Evolutionary conservation across 2,329 filamentous ascomycete genomes (phyloP).

Genomic region (Fusarium staphyleae): DNA sequence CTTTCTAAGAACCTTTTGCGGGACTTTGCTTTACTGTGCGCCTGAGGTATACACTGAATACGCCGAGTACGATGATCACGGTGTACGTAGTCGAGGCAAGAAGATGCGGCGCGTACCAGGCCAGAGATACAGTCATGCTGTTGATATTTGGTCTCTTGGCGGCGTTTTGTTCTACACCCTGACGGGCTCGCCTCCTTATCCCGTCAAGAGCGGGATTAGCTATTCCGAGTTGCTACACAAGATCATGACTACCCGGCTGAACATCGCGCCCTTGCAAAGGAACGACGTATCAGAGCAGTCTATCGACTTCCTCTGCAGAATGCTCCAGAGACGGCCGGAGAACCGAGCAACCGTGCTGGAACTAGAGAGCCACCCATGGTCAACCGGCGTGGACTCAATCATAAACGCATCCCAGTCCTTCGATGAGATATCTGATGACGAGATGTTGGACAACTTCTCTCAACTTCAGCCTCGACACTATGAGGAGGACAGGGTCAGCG

Average conservation of each 20-base stretch:
- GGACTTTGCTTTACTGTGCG: conserved; percentile 93
- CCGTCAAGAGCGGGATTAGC: conserved; percentile 75
- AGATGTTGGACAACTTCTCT: conserved; percentile 64
- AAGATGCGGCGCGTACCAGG: conserved; percentile 65
- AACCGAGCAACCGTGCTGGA: conserved; percentile 75
- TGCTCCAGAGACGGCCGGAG: conserved; percentile 82
- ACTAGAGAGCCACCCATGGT: conserved; percentile 78
- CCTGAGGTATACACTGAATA: conserved; percentile 91
- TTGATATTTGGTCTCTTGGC: conserved; percentile 96
- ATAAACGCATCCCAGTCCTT: conserved; percentile 55
- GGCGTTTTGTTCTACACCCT: conserved; percentile 90
- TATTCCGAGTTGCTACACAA: conserved; percentile 82
- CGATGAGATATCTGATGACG: conserved; percentile 69
- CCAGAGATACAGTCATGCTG: conserved; percentile 84
- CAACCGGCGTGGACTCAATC: conserved; percentile 50
- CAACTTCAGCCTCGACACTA: conserved; percentile 55
- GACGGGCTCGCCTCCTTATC: conserved; percentile 81
- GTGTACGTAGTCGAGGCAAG: conserved; percentile 67
- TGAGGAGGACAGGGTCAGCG: conserved; percentile 51
- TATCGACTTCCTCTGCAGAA: conserved; percentile 76
- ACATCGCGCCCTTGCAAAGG: conserved; percentile 68
- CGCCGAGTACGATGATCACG: conserved; percentile 71
- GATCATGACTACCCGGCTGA: conserved; percentile 81
- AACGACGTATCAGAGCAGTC: conserved; percentile 68
- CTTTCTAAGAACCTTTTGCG: conserved; percentile 95